Base-by-base conservation (phyloP, 2,329 filamentous ascomycete species). In the Metarhizium rileyi region DNA sequence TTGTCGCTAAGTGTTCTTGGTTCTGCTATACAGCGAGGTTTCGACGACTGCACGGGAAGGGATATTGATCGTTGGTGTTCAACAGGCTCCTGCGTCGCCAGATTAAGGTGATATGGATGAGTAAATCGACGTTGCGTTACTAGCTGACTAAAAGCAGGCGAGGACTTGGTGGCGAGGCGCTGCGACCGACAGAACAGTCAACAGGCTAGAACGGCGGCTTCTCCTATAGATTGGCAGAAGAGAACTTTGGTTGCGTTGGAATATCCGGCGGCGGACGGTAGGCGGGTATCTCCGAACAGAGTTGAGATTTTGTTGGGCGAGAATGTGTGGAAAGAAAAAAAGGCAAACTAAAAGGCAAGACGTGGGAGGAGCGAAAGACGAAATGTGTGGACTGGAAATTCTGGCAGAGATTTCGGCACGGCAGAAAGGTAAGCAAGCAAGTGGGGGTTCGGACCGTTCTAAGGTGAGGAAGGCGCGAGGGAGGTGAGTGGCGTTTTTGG, bases 1-100 rank as follows among this genome's bases (percentile, higher is more conserved):
- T 52, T 51, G 57, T 53, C 57, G 48, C 59, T 66, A 64, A 58
- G 59, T 64, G 63, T 59, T 55, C 57, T 47, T 48, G 27, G 18
- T 47, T 52, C 41, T 47, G 50, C 47, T 46, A 30, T 51, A 22
- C 41, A 48, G 49, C 44, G 36, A 47, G 18, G 5, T 10, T 27
- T 6, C 5, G 12, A 28, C 23, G 35, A 20, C 35, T 18, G 35
- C 18, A 38, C 30, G 33, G 33, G 30, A 14, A n/a, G 23, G 16
- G 30, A 40, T 5, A 26, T 40, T 30, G 7, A n/a, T 40, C 22
- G 46, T 38, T 27, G 22, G 16, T 16, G 14, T 18, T 18, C 16
- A 47, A 23, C 33, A 30, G 18, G 28, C 20, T 16, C 14, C 18
- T 25, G 23, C 20, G 14, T 26, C 18, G 35, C 28, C 35, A 27